phyloP scores from a whole-genome alignment of 2,329 filamentous ascomycete genomes.

The Botrytis aclada region DNA sequence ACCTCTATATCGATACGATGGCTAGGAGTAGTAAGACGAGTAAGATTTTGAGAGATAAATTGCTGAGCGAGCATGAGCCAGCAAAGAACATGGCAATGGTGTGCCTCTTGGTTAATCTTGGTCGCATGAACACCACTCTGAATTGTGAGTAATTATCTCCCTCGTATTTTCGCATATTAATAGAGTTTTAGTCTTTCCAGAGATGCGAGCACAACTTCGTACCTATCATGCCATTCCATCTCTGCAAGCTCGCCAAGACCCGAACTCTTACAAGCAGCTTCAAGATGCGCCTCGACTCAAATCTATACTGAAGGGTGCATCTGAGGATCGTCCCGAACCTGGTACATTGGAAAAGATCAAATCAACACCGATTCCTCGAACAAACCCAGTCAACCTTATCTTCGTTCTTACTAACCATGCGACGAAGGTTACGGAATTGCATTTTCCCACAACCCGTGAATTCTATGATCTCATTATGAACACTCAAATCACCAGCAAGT shows the following conservation, averaged over 20 bases:
- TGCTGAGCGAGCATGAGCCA: constrained; percentile 84
- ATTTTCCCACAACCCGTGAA: constrained; percentile 81
- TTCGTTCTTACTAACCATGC: constrained; percentile 91
- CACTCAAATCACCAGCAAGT: constrained; percentile 74
- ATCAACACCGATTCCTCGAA: constrained; percentile 65
- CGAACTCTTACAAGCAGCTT: constrained; percentile 94
- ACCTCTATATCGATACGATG: constrained; percentile 98
- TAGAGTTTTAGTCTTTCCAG: constrained; percentile 75
- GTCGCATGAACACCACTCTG: constrained; percentile 96
- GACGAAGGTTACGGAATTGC: constrained; percentile 85
- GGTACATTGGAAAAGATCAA: constrained; percentile 81
- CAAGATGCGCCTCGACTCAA: constrained; percentile 95
- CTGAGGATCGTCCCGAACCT: constrained; percentile 85
- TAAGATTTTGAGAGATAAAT: constrained; percentile 95
- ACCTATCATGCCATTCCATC: constrained; percentile 98
- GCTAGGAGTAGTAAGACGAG: constrained; percentile 98
- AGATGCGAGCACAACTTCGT: constrained; percentile 96
- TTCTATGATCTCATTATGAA: constrained; percentile 98
- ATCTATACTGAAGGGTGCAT: constrained; percentile 94
- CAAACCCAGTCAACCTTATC: constrained; percentile 95
- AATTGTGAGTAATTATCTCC: constrained; percentile 66
- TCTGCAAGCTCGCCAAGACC: constrained; percentile 89
- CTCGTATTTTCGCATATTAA: constrained; percentile 29
- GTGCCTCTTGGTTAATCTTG: constrained; percentile 93
- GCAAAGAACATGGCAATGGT: constrained; percentile 99